Percentiles rank a stretch among this genome's conserved stretches.
These are phyloP conservation scores for Arthrobotrys conoides DNA, from an alignment of 2,329 filamentous ascomycete genomes.

Conservation along the genomic window DNA sequence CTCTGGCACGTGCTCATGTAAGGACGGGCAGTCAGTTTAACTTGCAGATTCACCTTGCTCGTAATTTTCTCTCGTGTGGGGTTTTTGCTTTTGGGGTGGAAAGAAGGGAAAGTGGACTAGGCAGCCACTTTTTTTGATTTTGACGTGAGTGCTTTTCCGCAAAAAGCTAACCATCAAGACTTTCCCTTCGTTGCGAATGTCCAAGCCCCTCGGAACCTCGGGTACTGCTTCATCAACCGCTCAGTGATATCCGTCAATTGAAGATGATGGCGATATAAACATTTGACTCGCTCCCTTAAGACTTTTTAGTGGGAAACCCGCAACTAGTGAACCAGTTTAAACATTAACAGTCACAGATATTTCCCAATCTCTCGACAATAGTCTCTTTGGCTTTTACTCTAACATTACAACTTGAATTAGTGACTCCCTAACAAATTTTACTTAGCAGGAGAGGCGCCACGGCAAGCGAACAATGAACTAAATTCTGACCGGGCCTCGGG, in stretches of 20 bases:
- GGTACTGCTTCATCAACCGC: slow-evolving; percentile 44
- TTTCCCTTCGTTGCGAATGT: slow-evolving; percentile 48
- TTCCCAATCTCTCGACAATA: slow-evolving; percentile 24
- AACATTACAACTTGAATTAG: slow-evolving; percentile 40
- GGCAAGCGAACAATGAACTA: slow-evolving; percentile 20
- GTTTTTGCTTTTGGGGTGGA: slow-evolving; percentile 54
- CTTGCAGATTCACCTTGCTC: slow-evolving; percentile 42
- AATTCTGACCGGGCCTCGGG: not conserved
- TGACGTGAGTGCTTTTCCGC: slow-evolving; percentile 58
- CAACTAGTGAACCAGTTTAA: slow-evolving; percentile 22
- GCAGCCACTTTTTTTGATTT: slow-evolving; percentile 56
- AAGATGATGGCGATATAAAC: slow-evolving; percentile 22
- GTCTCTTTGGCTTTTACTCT: slow-evolving; percentile 21
- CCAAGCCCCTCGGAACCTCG: slow-evolving; percentile 60
- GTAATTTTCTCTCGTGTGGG: slow-evolving; percentile 24
- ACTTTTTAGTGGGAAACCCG: slow-evolving; percentile 7
- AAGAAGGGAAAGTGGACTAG: slow-evolving; percentile 49
- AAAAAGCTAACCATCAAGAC: slow-evolving; percentile 36
- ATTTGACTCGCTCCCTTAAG: slow-evolving; percentile 13
- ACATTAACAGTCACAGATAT: slow-evolving; percentile 35
- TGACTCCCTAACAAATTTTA: slow-evolving; percentile 52
- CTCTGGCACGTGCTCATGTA: slow-evolving; percentile 60
- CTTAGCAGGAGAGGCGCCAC: too few species aligned
- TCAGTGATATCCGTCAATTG: slow-evolving; percentile 34
- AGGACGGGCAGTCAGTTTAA: slow-evolving; percentile 48